phyloP scores from a whole-genome alignment of 495 filamentous ascomycete genomes.

The Xylaria scruposa region DNA sequence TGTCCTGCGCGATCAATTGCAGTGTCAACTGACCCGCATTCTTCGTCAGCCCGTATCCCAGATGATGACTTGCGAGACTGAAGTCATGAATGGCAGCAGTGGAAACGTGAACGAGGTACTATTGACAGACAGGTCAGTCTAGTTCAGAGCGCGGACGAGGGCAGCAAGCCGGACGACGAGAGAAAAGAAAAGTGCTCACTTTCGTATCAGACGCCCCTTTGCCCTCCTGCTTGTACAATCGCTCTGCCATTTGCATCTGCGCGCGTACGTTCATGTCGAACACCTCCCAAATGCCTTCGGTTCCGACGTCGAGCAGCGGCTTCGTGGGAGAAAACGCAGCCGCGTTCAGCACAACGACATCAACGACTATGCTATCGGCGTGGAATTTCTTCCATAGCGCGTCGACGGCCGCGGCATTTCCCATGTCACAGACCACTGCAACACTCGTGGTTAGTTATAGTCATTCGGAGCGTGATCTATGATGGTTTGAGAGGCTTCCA shows the following conservation, averaged over 20 bases:
- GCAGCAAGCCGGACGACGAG: not conserved
- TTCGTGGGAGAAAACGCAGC: conserved; percentile 22
- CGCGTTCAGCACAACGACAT: conserved; percentile 52
- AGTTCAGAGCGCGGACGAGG: not conserved
- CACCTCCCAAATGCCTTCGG: conserved; percentile 36
- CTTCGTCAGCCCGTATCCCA: conserved; percentile 48
- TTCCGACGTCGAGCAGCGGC: conserved; percentile 40
- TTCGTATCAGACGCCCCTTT: conserved; percentile 17
- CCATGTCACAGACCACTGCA: conserved; percentile 35
- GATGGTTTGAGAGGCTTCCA: not conserved
- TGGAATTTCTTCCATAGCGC: conserved; percentile 45
- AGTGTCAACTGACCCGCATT: conserved; percentile 44
- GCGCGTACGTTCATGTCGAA: conserved; percentile 46
- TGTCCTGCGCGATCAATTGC: conserved; percentile 46
- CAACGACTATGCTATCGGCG: conserved; percentile 39
- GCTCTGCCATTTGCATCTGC: conserved; percentile 43
- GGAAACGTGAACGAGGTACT: conserved; percentile 49
- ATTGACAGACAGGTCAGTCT: not conserved
- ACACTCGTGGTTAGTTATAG: not conserved
- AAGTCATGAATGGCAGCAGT: conserved; percentile 39
- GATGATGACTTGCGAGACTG: not conserved
- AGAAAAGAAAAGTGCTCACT: not conserved
- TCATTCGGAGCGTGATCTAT: not conserved
- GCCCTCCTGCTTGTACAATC: conserved; percentile 41
- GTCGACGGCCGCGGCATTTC: conserved; percentile 30